Conservation (phyloP, 192 early-diverging fungal genomes). For the Blastocladiella britannica region DNA sequence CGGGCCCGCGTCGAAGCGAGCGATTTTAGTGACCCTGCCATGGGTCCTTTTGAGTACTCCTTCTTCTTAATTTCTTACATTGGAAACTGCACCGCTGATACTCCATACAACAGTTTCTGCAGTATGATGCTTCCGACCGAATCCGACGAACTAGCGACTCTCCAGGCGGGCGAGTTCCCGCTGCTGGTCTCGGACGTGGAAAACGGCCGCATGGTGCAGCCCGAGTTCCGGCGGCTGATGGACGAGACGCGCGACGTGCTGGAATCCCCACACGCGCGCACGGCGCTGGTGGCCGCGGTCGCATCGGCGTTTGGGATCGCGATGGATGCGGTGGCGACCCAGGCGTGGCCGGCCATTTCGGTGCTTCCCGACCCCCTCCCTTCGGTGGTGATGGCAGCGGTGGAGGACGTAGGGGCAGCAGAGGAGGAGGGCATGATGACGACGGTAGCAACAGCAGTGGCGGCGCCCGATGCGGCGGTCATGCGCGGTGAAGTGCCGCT, state of each 20-base stretch:
- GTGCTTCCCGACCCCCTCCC: no score
- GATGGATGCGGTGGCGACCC: background rate
- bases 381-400: background rate
- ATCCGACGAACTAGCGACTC: background rate
- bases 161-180: background rate
- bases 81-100: no score
- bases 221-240: background rate
- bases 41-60: background rate
- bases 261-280: background rate
- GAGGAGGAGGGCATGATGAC: no score
- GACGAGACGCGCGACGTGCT: background rate
- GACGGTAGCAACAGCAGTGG: no score
- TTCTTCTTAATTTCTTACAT: background rate
- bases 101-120: background rate
- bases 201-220: background rate
- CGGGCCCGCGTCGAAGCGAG: conserved; percentile 32
- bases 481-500: no score
- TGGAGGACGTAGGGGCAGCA: background rate
- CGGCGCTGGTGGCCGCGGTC: background rate
- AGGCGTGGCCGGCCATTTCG: no score
- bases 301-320: background rate
- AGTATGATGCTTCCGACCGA: background rate
- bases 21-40: conserved; percentile 1
- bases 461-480: no score
- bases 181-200: background rate